Evolutionary conservation across 805 yeast genomes (phyloP).

Genomic region (Candida ascalaphidarum): DNA sequence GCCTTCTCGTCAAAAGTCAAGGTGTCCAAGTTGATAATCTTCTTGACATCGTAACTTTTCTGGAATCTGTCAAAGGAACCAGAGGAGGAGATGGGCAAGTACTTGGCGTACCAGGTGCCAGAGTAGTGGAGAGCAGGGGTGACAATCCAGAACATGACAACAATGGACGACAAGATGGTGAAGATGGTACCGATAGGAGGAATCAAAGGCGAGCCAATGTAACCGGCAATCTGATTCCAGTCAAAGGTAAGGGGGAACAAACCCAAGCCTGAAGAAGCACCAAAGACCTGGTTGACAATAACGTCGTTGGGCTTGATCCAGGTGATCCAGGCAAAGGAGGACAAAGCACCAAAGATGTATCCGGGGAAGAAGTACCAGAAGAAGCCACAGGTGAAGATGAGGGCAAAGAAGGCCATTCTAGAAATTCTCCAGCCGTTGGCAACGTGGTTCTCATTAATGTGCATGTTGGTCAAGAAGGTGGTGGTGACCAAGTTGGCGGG

Average conservation of each 20-base stretch:
- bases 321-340: slow-evolving; percentile 54
- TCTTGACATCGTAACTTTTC: slow-evolving; percentile 38
- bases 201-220: slow-evolving; percentile 53
- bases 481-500: slow-evolving; percentile 55
- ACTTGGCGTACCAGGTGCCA: slow-evolving; percentile 51
- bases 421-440: slow-evolving; percentile 58
- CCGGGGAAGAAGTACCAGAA: slow-evolving; percentile 57
- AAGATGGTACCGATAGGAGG: slow-evolving; percentile 51
- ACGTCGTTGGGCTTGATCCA: slow-evolving; percentile 61
- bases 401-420: slow-evolving; percentile 39
- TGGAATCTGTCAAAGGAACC: slow-evolving; percentile 45
- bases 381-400: slow-evolving; percentile 31
- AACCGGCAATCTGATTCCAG: slow-evolving; percentile 54
- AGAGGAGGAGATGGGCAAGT: slow-evolving; percentile 48
- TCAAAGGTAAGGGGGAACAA: slow-evolving; percentile 60
- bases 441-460: slow-evolving; percentile 39
- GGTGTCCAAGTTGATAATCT: slow-evolving; percentile 33
- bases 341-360: slow-evolving; percentile 48
- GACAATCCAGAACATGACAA: slow-evolving; percentile 38
- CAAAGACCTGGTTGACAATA: slow-evolving; percentile 58
- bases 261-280: slow-evolving; percentile 54
- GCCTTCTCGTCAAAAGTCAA: slow-evolving; percentile 35
- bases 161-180: slow-evolving; percentile 28
- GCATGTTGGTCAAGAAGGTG: slow-evolving; percentile 47
- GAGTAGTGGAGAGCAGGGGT: slow-evolving; percentile 46